Conservation (phyloP, 1,139 yeast species). For the Candida freyschussii region DNA sequence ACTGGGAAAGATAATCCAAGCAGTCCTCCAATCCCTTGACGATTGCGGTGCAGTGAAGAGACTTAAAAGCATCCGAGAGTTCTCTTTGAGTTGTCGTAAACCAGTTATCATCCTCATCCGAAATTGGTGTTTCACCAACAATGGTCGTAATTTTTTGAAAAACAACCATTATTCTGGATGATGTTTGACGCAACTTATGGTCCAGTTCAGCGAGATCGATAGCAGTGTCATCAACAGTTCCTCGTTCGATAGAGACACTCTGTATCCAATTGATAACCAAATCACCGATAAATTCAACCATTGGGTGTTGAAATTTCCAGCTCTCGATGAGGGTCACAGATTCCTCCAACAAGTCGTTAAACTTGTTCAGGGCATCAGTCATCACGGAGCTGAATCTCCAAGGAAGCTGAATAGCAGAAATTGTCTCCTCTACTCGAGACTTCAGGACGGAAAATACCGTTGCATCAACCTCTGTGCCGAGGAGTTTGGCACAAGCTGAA, state of each 20-base stretch:
- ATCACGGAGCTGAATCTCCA: conserved; percentile 18
- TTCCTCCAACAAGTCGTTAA: conserved; percentile 17
- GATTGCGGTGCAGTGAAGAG: conserved; percentile 32
- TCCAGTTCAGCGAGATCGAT: conserved; percentile 40
- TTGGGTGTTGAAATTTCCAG: conserved; percentile 33
- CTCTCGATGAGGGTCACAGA: conserved; percentile 10
- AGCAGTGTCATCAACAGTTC: neutral
- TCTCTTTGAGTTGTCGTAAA: conserved; percentile 45
- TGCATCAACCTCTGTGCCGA: conserved; percentile 16
- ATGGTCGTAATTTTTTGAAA: conserved; percentile 53
- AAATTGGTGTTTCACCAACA: conserved; percentile 31
- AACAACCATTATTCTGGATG: conserved; percentile 60
- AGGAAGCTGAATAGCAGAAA: conserved; percentile 8
- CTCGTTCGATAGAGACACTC: conserved; percentile 1
- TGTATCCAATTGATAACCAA: conserved; percentile 39
- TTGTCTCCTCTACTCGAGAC: conserved; percentile 13
- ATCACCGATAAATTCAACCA: conserved; percentile 43
- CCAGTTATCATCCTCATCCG: conserved; percentile 64
- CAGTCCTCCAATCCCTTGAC: conserved; percentile 30
- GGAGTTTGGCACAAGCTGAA: conserved; percentile 23
- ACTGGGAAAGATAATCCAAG: conserved; percentile 34
- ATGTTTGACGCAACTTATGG: conserved; percentile 42
- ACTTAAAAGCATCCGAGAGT: conserved; percentile 34
- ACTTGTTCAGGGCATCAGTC: conserved; percentile 2
- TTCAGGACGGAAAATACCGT: conserved; percentile 20